A percentile compares a stretch with the other conserved stretches of the same genome.
Evolutionary conservation across 331 rosid genomes (phyloP).

Genomic region (Pyrus hybrid): DNA sequence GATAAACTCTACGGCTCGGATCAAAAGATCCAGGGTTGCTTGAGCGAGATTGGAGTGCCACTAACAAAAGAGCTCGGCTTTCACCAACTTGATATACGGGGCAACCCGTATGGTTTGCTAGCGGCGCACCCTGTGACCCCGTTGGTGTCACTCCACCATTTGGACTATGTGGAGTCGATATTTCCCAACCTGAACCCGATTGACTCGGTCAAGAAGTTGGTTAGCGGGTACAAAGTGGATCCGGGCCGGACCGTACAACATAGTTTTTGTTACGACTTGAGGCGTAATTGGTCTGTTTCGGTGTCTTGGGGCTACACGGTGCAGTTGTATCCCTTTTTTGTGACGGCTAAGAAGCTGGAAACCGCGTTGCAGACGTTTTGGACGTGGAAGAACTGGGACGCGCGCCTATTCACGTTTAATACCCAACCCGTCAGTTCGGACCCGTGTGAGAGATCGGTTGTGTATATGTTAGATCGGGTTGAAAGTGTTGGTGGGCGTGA

Average conservation of each 20-base stretch:
- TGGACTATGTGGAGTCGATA: slow-evolving; percentile 40
- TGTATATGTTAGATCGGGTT: slow-evolving; percentile 38
- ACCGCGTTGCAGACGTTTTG: slow-evolving; percentile 29
- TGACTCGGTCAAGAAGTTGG: slow-evolving; percentile 19
- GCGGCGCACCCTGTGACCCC: slow-evolving; percentile 64
- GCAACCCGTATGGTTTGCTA: slow-evolving; percentile 43
- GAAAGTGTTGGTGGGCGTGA: neutral
- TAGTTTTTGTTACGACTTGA: slow-evolving; percentile 40
- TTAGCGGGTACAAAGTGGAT: slow-evolving; percentile 21
- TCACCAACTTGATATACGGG: slow-evolving; percentile 65
- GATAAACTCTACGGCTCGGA: slow-evolving; percentile 45
- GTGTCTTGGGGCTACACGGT: slow-evolving; percentile 60
- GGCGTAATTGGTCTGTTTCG: slow-evolving; percentile 50
- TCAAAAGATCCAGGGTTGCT: slow-evolving; percentile 51
- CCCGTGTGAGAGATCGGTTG: slow-evolving; percentile 27
- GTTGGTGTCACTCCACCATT: slow-evolving; percentile 63
- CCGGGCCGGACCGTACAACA: slow-evolving; percentile 50
- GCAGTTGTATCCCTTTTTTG: slow-evolving; percentile 38
- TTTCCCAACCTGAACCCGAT: slow-evolving; percentile 30
- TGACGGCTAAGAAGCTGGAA: slow-evolving; percentile 38
- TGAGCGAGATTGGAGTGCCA: slow-evolving; percentile 59
- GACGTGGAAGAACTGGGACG: slow-evolving; percentile 29
- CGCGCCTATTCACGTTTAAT: slow-evolving; percentile 37
- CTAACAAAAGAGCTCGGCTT: slow-evolving; percentile 64
- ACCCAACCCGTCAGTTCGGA: slow-evolving; percentile 27